Evolutionary conservation across 2,329 filamentous ascomycete genomes (phyloP).

Genomic region (Talaromyces marneffei): DNA sequence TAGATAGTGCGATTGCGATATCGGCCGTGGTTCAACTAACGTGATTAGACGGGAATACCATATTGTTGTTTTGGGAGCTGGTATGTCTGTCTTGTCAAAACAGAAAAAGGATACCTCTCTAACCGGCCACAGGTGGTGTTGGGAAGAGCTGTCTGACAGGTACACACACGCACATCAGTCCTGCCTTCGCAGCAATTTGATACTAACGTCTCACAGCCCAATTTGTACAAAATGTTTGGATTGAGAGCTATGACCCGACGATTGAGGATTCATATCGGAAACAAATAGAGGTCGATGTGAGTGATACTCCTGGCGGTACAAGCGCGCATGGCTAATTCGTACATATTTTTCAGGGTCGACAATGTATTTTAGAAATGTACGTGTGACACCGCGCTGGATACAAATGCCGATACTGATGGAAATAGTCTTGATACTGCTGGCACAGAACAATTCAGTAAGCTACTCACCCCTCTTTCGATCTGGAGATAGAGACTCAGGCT

Average conservation of each 20-base stretch:
- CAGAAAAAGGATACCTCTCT: constrained; percentile 1
- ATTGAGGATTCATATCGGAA: constrained; percentile 86
- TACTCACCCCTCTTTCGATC: background rate
- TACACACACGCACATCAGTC: constrained; percentile 44
- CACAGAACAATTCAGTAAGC: constrained; percentile 86
- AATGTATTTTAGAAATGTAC: constrained; percentile 86
- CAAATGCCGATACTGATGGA: constrained; percentile 11
- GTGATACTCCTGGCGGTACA: constrained; percentile 32
- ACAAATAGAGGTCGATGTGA: constrained; percentile 82
- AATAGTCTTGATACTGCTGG: constrained; percentile 77
- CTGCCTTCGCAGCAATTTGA: background rate
- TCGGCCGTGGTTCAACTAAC: background rate
- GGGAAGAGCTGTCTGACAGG: constrained; percentile 90
- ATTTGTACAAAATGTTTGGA: constrained; percentile 92
- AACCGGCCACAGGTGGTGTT: constrained; percentile 63
- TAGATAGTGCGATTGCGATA: background rate
- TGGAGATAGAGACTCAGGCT: background rate
- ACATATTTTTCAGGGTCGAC: constrained; percentile 60
- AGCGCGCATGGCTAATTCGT: constrained; percentile 26
- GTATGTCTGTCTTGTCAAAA: constrained; percentile 38
- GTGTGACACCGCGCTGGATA: constrained; percentile 26
- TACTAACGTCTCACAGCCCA: constrained; percentile 54
- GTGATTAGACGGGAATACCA: constrained; percentile 65
- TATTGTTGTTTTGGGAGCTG: constrained; percentile 75
- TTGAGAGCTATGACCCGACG: constrained; percentile 83